phyloP scores from a whole-genome alignment of 768 basidiomycete species.

The Mrakia gelida region DNA sequence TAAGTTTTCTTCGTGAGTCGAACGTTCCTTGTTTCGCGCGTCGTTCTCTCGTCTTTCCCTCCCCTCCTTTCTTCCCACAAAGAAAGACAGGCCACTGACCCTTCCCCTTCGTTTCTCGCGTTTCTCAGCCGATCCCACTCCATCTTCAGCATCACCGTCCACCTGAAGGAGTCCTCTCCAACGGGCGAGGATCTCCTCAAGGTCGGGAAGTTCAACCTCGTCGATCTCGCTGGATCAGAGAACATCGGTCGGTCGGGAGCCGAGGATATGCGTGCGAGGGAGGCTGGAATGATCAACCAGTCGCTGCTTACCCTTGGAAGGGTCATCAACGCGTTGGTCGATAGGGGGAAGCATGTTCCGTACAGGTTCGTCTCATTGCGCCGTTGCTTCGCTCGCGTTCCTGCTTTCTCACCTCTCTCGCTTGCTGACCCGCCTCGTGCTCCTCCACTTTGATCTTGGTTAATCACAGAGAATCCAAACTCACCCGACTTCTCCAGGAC shows the following conservation, averaged over 20 bases:
- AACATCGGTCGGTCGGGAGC: slow-evolving; percentile 95
- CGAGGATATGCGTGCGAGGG: slow-evolving; percentile 86
- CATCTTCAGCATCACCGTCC: slow-evolving; percentile 92
- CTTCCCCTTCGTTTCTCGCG: too few species aligned
- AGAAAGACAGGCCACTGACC: too few species aligned
- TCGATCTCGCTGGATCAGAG: slow-evolving; percentile 95
- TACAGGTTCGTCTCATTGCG: slow-evolving; percentile 61
- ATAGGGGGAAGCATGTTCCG: slow-evolving; percentile 84
- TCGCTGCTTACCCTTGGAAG: slow-evolving; percentile 92
- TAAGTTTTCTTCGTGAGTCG: slow-evolving; percentile 65
- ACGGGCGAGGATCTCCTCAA: slow-evolving; percentile 79
- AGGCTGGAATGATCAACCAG: slow-evolving; percentile 99
- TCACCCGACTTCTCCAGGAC: slow-evolving; percentile 95
- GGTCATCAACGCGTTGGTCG: slow-evolving; percentile 93
- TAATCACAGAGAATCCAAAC: slow-evolving; percentile 68
- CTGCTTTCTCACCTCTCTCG: too few species aligned
- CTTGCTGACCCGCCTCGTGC: slow-evolving; percentile 39
- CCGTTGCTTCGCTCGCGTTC: too few species aligned
- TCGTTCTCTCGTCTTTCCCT: background rate
- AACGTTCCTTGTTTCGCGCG: background rate
- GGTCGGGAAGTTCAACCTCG: slow-evolving; percentile 92
- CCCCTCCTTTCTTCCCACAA: too few species aligned
- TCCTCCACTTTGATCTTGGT: too few species aligned
- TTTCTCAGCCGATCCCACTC: slow-evolving; percentile 79
- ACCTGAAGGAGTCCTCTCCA: slow-evolving; percentile 67